These are phyloP conservation scores for Ciborinia camelliae DNA, from an alignment of 2,329 filamentous ascomycete species.

Conservation along the genomic window DNA sequence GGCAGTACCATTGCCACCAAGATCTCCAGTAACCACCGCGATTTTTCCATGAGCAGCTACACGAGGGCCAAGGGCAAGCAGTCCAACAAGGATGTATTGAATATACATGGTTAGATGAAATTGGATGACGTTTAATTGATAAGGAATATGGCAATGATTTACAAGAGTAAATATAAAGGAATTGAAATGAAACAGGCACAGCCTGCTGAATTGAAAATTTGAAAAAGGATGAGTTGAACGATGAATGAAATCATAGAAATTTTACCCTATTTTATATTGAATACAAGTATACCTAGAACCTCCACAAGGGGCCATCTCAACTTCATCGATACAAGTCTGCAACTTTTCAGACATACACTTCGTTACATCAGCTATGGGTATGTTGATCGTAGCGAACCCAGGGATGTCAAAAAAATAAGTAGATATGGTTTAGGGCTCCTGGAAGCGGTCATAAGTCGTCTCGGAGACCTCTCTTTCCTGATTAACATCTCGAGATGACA, in stretches of 20 bases:
- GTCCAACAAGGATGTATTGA: background rate
- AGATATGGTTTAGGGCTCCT: background rate
- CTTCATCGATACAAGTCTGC: background rate
- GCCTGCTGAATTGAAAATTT: background rate
- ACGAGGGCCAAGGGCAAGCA: conserved; percentile 52
- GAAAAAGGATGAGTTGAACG: background rate
- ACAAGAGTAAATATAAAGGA: background rate
- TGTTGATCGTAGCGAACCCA: background rate
- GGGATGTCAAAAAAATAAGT: background rate
- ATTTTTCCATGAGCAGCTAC: conserved; percentile 52
- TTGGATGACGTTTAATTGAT: background rate
- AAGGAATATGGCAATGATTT: background rate
- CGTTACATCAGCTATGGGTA: background rate
- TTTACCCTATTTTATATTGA: background rate
- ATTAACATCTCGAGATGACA: background rate
- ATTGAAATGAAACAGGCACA: background rate
- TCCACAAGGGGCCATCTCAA: background rate
- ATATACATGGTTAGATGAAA: background rate
- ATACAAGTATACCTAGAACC: background rate
- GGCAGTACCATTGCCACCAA: conserved; percentile 44
- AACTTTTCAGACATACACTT: background rate
- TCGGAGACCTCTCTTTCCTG: background rate
- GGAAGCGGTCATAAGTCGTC: background rate
- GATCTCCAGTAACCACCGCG: conserved; percentile 35
- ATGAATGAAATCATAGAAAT: background rate